Base-by-base conservation (phyloP, 83 land plant genomes). In the Picea mariana region DNA sequence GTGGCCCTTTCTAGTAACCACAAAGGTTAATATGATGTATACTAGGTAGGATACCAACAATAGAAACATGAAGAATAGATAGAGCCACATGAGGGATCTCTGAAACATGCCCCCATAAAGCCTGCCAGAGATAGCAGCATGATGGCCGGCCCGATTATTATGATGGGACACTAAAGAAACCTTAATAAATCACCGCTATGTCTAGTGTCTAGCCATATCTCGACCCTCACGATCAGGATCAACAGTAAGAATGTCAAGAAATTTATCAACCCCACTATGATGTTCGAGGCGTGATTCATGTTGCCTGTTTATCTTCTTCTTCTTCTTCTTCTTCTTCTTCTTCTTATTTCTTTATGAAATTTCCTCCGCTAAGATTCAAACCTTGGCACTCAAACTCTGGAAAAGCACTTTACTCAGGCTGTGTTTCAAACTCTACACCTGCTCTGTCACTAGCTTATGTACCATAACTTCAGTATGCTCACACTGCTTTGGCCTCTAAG, bases 121-220 rank as follows among this genome's bases (percentile, higher is more conserved):
- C 99, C 99, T 1, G 94, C 91, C 15, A 97, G 84, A 3, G 99
- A 97, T 20, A 97, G 84, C 52, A 94, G 23, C 60, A 97, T 89
- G 58, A 96, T 86, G 55, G 92, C 87, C 75, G 93, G 88, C 12
- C 99, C 99, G 6, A 96, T 27, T 2, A 84, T 78, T 5, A 97
- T 90, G 44, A 97, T 92, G 13, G 99, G 99, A 79, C 95, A 91
- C 66, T 96, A 97, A 47, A 97, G 92, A 81, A 94, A 90, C 27
- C 87, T 82, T 76, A 91, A 87, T 79, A 99, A 97, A 21, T 90
- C 93, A 15, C 92, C 88, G 83, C 87, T 88, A 85, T 85, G 89
- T 80, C 84, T 81, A 11, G 79, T 69, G 21, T 97, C 94, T 81
- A 97, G 84, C 99, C 99, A 97, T 31, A 96, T 83, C 3, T 95